Percentiles rank a stretch among this genome's conserved stretches.
These are phyloP conservation scores for Linum usitatissimum DNA, from an alignment of 345 rosid genomes.

Conservation along the genomic window DNA sequence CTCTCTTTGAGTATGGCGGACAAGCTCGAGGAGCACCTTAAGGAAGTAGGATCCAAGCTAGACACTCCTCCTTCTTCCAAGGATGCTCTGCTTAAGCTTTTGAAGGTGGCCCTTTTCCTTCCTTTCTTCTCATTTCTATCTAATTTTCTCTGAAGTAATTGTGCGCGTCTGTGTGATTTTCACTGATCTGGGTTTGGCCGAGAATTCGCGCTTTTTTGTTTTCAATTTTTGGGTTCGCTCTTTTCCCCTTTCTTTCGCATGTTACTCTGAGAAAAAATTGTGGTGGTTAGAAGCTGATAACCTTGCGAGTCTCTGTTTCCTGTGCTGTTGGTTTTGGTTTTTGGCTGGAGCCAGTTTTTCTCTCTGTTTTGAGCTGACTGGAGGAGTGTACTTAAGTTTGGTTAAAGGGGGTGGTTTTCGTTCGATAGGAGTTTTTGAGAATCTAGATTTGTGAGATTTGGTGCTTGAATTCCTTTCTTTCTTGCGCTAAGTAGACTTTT, in stretches of 20 bases:
- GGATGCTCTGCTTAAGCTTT: slow-evolving; percentile 70
- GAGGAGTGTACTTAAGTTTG: slow-evolving; percentile 15
- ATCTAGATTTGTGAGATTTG: slow-evolving; percentile 5
- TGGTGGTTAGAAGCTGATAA: background rate
- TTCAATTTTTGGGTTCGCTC: slow-evolving; percentile 13
- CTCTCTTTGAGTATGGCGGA: slow-evolving; percentile 34
- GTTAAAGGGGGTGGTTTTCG: background rate
- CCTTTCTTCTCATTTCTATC: slow-evolving; percentile 7
- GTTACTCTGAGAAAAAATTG: slow-evolving; percentile 3
- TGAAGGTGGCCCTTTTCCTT: slow-evolving; percentile 54
- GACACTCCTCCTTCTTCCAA: slow-evolving; percentile 54
- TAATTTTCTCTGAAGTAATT: background rate
- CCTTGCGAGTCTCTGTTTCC: background rate
- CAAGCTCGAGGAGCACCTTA: slow-evolving; percentile 55
- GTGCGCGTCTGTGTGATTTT: background rate
- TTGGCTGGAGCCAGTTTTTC: background rate
- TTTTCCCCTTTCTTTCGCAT: background rate
- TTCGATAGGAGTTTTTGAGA: background rate
- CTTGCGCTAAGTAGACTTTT: background rate
- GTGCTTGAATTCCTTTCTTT: background rate
- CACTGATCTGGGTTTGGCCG: background rate
- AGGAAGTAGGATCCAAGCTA: slow-evolving; percentile 88
- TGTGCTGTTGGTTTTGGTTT: background rate
- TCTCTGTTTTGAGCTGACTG: background rate
- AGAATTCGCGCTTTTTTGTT: slow-evolving; percentile 5